Percentiles rank a stretch among this genome's conserved stretches.
phyloP scores from a whole-genome alignment of 1,284 basidiomycete genomes.

The Puccinia coronata region DNA sequence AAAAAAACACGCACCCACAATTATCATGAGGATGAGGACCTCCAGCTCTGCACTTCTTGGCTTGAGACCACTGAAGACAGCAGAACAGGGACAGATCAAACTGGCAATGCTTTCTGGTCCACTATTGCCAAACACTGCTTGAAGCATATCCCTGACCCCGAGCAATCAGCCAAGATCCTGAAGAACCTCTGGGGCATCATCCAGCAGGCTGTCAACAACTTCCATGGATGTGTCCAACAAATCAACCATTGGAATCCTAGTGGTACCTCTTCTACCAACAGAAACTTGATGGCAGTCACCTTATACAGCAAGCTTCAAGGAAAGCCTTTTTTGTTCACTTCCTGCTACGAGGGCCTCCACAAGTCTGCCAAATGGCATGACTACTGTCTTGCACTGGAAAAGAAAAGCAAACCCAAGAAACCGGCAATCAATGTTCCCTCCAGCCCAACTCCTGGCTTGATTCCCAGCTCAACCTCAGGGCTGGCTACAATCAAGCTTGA shows the following conservation, averaged over 20 bases:
- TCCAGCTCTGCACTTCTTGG: slow-evolving; percentile 20
- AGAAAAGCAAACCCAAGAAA: too few species aligned
- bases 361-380: too few species aligned
- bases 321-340: too few species aligned
- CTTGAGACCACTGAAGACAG: slow-evolving; percentile 24
- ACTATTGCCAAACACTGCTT: not conserved
- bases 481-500: too few species aligned
- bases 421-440: too few species aligned
- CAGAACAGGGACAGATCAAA: slow-evolving; percentile 5
- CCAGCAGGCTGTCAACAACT: slow-evolving; percentile 16
- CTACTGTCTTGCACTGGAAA: too few species aligned
- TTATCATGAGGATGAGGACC: not conserved
- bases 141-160: not conserved
- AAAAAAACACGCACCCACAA: not conserved
- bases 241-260: not conserved
- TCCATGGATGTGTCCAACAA: not conserved
- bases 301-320: too few species aligned
- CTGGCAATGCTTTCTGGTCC: not conserved
- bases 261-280: too few species aligned
- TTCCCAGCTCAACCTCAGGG: too few species aligned
- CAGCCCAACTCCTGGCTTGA: too few species aligned
- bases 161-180: not conserved
- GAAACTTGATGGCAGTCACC: too few species aligned
- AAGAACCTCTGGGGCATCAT: not conserved
- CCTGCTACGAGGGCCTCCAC: too few species aligned